Base-by-base conservation (phyloP, 805 yeast species). In the Candida koratica region DNA sequence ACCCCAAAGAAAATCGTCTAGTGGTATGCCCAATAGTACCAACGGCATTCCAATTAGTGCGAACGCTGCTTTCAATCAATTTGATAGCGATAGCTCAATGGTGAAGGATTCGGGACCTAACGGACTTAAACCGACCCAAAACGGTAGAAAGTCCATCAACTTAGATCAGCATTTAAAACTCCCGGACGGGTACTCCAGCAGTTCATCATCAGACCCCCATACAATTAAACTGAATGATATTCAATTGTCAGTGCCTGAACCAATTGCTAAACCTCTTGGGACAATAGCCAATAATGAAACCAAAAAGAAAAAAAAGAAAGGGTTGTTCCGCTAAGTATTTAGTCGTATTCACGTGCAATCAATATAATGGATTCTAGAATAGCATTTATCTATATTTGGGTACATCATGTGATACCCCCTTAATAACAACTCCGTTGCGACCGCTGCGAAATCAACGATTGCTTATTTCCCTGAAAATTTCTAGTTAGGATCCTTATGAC, bases 201-300 rank as follows among this genome's bases (percentile, higher is more conserved):
- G 28, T 17, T 28, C 45, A 32, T 41, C 52, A 32, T 44, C 48
- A 22, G 61, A 54, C 2, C 56, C 60, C 5, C 47, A 43, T 23
- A 53, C 56, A 16, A 29, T 45, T 7, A 51, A 51, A 32, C 43
- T 44, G 12, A 37, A 40, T 28, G 48, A 46, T 26, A 35, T 46
- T 13, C 41, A 44, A 10, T 36, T 54, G 5, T 48, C 52, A 5
- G 53, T 32, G 10, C 29, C 32, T 3, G 38, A 19, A 15, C 17
- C 19, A 16, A 27, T 25, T 15, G 54, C 55, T 1, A 58, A 56
- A 28, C 66, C 67, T 12, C 48, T 60, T 28, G 67, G 65, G 2
- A 49, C 41, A 1, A 47, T 56, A n/a, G 23, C 29, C 3, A 28
- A 16, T 16, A 37, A 33, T 7, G 46, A 44, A 8, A 22, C 25